These are phyloP conservation scores for Carpediemonas membranifera DNA, from an alignment of 78 protist genomes.

Conservation along the genomic window DNA sequence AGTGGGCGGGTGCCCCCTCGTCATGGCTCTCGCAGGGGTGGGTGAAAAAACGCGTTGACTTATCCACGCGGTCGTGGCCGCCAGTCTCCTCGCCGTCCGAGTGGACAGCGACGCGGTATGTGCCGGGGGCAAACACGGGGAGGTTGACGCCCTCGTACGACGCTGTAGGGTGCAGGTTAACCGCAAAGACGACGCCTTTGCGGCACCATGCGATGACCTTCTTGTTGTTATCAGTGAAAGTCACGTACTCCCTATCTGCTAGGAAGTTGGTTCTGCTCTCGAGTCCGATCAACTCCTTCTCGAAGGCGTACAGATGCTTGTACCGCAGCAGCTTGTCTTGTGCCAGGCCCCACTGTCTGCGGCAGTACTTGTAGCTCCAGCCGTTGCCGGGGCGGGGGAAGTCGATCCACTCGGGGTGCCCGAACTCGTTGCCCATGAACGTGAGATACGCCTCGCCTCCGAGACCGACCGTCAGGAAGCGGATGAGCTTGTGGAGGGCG, in stretches of 20 bases:
- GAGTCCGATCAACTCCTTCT: conserved; percentile 21
- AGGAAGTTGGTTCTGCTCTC: not conserved
- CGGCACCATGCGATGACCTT: not conserved
- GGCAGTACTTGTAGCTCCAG: conserved; percentile 15
- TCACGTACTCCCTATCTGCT: not conserved
- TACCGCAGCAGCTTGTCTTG: conserved; percentile 21
- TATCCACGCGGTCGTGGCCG: too few relatives aligned
- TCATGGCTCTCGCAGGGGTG: too few relatives aligned
- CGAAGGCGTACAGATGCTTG: conserved; percentile 23
- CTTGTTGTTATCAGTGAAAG: not conserved
- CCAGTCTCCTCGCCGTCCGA: too few relatives aligned
- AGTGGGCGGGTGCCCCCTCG: too few relatives aligned
- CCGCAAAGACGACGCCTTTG: not conserved
- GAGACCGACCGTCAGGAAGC: conserved; percentile 61
- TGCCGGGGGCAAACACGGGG: too few relatives aligned
- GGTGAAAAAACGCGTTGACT: too few relatives aligned
- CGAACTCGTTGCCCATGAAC: conserved; percentile 93
- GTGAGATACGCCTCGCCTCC: conserved; percentile 85
- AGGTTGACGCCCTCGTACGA: not conserved
- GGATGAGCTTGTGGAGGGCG: conserved; percentile 72
- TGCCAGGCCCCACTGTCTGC: conserved; percentile 45
- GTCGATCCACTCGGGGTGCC: conserved; percentile 98
- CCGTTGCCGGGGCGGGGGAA: conserved; percentile 83
- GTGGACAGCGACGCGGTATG: too few relatives aligned
- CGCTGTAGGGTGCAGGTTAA: not conserved